These are phyloP conservation scores for Diaporthe eres DNA, from an alignment of 2,329 filamentous ascomycete species.

Conservation along the genomic window DNA sequence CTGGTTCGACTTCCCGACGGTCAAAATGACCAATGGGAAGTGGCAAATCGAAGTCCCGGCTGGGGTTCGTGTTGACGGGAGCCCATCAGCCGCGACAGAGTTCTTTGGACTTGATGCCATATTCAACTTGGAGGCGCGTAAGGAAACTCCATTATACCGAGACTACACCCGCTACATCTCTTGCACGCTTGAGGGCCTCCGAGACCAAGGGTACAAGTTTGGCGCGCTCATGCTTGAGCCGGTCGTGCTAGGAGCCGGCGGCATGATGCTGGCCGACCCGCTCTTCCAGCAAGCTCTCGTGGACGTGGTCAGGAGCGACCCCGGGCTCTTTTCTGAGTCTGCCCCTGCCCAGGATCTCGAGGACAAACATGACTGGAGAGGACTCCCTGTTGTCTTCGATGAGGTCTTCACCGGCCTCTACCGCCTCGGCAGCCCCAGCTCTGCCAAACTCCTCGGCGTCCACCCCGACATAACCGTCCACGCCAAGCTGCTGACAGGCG, in stretches of 20 bases:
- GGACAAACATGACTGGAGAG: slow-evolving; percentile 68
- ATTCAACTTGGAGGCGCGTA: slow-evolving; percentile 70
- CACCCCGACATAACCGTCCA: slow-evolving; percentile 84
- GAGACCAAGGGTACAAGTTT: slow-evolving; percentile 73
- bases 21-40: slow-evolving; percentile 74
- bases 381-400: slow-evolving; percentile 85
- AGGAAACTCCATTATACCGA: slow-evolving; percentile 58
- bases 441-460: slow-evolving; percentile 77
- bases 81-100: slow-evolving; percentile 52
- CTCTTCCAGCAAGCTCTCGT: slow-evolving; percentile 83
- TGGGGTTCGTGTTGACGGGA: background rate
- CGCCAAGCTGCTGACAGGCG: slow-evolving; percentile 87
- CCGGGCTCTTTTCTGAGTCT: slow-evolving; percentile 64
- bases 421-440: slow-evolving; percentile 80
- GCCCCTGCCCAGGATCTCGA: slow-evolving; percentile 44
- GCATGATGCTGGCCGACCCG: slow-evolving; percentile 87
- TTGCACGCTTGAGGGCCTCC: slow-evolving; percentile 65
- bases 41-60: slow-evolving; percentile 74
- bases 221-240: slow-evolving; percentile 87
- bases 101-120: slow-evolving; percentile 64
- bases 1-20: slow-evolving; percentile 85
- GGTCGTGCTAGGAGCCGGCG: slow-evolving; percentile 83
- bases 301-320: slow-evolving; percentile 73
- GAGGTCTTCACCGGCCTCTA: slow-evolving; percentile 92
- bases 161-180: slow-evolving; percentile 74